Base-by-base conservation (phyloP, 2,329 filamentous ascomycete genomes). In the Arthrobotrys musiformis region DNA sequence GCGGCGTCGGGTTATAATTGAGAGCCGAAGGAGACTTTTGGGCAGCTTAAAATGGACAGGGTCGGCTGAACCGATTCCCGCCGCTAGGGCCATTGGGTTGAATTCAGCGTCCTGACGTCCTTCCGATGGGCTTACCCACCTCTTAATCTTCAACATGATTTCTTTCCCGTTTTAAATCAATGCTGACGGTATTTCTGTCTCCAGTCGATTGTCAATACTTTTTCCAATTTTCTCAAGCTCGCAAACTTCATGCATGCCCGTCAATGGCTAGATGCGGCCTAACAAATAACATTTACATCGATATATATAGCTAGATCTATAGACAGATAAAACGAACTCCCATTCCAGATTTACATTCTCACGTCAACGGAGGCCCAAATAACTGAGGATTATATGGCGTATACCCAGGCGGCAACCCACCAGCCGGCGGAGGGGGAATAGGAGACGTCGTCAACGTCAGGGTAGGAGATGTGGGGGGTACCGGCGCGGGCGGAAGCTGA, bases 1-100 rank as follows among this genome's bases (percentile, higher is more conserved):
- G n/a, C n/a, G 54, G 54, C 37, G 33, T 58, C 54, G 54, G 54
- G 33, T 8, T 19, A 37, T 35, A 58, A 58, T 58, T 58, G 54
- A 24, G 15, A 11, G 11, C 54, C 54, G 54, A 58, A 40, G 54
- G 54, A 58, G 54, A 26, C 30, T 58, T 50, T 58, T 37, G 54
- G 54, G 33, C 50, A 35, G n/a, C 28, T 26, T 40, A n/a, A 40
- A 37, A 28, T 13, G 28, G 50, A 33, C 15, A 17, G 24, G 9
- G 9, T 56, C 54, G 54, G 54, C 7, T 1, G 3, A 40, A 40
- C 54, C 50, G 9, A 40, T 40, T 11, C 17, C 19, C 30, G 28
- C 50, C 50, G 54, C 54, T 56, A 35, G 17, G 50, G n/a, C 2
- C 50, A 35, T 30, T 35, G 28, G 28, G 50, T 19, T n/a, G 17